Evolutionary conservation across 345 rosid species (phyloP).

Genomic region (Clausena lansium): DNA sequence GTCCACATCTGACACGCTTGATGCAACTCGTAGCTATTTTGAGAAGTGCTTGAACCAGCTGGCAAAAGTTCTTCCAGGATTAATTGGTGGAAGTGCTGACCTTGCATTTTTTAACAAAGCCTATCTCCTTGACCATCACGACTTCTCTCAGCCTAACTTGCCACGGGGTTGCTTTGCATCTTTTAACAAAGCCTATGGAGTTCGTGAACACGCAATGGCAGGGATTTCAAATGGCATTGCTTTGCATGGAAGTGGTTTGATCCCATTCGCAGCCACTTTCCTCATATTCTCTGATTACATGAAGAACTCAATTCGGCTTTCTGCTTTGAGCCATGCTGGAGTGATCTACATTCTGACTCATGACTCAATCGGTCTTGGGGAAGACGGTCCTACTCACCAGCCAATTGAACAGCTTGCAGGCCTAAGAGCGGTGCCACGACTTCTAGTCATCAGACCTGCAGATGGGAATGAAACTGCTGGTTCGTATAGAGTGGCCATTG

Average conservation of each 20-base stretch:
- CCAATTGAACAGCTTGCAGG: slow-evolving; percentile 40
- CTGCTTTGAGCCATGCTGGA: slow-evolving; percentile 39
- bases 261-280: slow-evolving; percentile 39
- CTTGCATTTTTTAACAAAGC: slow-evolving; percentile 37
- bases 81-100: slow-evolving; percentile 42
- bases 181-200: too few relatives aligned
- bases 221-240: slow-evolving; percentile 44
- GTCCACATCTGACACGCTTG: slow-evolving; percentile 22
- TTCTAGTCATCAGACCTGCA: slow-evolving; percentile 35
- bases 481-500: slow-evolving; percentile 28
- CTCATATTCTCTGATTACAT: slow-evolving; percentile 37
- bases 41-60: slow-evolving; percentile 36
- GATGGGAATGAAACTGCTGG: slow-evolving; percentile 44
- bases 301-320: slow-evolving; percentile 32
- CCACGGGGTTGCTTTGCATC: slow-evolving; percentile 26
- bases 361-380: slow-evolving; percentile 41
- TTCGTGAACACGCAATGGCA: slow-evolving; percentile 42
- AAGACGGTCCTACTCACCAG: slow-evolving; percentile 47
- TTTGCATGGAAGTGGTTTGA: slow-evolving; percentile 23
- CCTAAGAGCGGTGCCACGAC: slow-evolving; percentile 31
- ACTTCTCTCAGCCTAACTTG: slow-evolving; percentile 21
- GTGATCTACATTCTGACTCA: slow-evolving; percentile 39
- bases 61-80: slow-evolving; percentile 33
- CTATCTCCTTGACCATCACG: slow-evolving; percentile 19
- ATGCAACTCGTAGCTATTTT: slow-evolving; percentile 32